These are phyloP conservation scores for Scutellaria minor DNA, from an alignment of 257 asterid genomes.

Conservation along the genomic window DNA sequence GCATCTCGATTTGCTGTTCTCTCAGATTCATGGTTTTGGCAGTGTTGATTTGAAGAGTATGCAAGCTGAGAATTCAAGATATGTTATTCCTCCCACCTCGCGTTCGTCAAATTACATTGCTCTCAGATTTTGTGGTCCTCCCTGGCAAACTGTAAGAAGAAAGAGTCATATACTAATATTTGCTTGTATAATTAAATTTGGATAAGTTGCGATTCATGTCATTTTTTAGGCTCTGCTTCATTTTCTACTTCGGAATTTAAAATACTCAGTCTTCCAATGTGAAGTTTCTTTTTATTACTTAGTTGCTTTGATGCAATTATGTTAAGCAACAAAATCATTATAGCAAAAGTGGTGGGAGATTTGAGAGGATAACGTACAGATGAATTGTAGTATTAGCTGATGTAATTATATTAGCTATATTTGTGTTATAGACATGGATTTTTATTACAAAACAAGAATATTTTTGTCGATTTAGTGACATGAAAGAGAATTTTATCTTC, in stretches of 20 bases:
- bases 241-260: not conserved
- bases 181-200: constrained; percentile 1
- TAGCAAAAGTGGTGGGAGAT: not conserved
- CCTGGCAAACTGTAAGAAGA: constrained; percentile 60
- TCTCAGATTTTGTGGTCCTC: constrained; percentile 66
- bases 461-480: not conserved
- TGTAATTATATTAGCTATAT: not conserved
- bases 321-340: constrained; percentile 2
- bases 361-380: not conserved
- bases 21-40: constrained; percentile 67
- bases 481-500: constrained; percentile 12
- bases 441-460: constrained; percentile 6
- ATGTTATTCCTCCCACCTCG: constrained; percentile 71
- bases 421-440: not conserved
- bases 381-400: constrained; percentile 1
- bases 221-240: not conserved
- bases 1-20: constrained; percentile 44
- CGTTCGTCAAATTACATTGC: constrained; percentile 85
- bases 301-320: constrained; percentile 1
- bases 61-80: constrained; percentile 80
- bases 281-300: not conserved
- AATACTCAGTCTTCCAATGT: not conserved
- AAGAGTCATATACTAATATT: constrained; percentile 12
- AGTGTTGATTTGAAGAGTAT: constrained; percentile 91
- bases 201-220: not conserved